A percentile compares a stretch with the other conserved stretches of the same genome.
Evolutionary conservation across 768 basidiomycete genomes (phyloP).

Genomic region (Macrolepiota fuliginosa): DNA sequence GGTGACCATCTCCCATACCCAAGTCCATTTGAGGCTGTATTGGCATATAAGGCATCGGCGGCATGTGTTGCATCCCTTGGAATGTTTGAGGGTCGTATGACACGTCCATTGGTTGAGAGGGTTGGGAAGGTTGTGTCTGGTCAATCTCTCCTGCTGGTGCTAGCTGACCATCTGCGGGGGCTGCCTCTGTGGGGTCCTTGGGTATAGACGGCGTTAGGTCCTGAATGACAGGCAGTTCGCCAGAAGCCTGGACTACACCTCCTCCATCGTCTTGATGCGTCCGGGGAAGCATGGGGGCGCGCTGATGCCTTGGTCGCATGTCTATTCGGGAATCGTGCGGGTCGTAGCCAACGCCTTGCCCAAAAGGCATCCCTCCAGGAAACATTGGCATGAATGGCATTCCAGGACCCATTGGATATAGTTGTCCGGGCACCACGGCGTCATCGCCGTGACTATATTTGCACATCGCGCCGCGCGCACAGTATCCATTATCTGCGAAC

Average conservation of each 20-base stretch:
- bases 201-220: constrained; percentile 66
- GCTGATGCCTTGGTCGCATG: constrained; percentile 56
- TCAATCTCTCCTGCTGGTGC: constrained; percentile 13
- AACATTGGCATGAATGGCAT: constrained; percentile 77
- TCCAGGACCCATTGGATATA: constrained; percentile 57
- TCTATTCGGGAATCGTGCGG: constrained; percentile 81
- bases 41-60: constrained; percentile 12
- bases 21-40: constrained; percentile 30
- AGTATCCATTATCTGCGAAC: constrained; percentile 81
- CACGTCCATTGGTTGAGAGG: constrained; percentile 5
- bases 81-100: constrained; percentile 2
- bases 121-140: constrained; percentile 7
- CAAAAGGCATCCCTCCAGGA: constrained; percentile 54
- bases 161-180: constrained; percentile 24
- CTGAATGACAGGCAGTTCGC: constrained; percentile 82
- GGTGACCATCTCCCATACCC: constrained; percentile 19
- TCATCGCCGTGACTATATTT: constrained; percentile 93
- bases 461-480: constrained; percentile 83
- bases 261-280: constrained; percentile 52
- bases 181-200: constrained; percentile 24
- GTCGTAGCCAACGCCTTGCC: constrained; percentile 56
- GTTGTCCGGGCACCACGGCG: constrained; percentile 70
- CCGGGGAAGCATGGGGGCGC: constrained; percentile 58
- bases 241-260: constrained; percentile 44
- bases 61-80: constrained; percentile 4